phyloP scores from a whole-genome alignment of 2,329 filamentous ascomycete genomes.

The Xylariaceae sp. region DNA sequence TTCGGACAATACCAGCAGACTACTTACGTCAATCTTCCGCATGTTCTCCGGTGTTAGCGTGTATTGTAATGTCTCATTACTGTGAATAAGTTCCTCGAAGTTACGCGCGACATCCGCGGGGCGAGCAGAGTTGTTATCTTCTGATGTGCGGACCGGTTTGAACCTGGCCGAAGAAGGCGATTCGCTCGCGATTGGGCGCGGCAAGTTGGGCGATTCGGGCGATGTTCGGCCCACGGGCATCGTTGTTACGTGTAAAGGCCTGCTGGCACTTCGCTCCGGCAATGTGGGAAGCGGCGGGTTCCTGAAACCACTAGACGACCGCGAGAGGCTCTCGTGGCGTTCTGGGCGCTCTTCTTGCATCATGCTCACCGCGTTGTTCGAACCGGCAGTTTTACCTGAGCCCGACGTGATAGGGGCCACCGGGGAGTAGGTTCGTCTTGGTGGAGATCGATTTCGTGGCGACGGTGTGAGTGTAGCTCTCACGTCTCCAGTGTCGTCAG shows the following conservation, averaged over 20 bases:
- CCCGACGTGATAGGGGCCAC: conserved; percentile 12
- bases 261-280: conserved; percentile 27
- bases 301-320: conserved; percentile 16
- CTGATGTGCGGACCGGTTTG: conserved; percentile 53
- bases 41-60: conserved; percentile 77
- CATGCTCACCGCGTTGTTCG: conserved; percentile 10
- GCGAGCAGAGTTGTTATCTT: conserved; percentile 48
- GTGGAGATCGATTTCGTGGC: conserved; percentile 20
- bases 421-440: conserved; percentile 8
- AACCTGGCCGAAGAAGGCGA: conserved; percentile 49
- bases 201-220: conserved; percentile 28
- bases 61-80: conserved; percentile 77
- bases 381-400: conserved; percentile 21
- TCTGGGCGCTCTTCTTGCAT: conserved; percentile 14
- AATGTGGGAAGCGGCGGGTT: conserved; percentile 28
- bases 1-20: neutral
- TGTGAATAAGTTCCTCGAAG: conserved; percentile 77
- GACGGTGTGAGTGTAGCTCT: conserved; percentile 11
- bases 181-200: conserved; percentile 42
- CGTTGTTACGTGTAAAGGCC: conserved; percentile 20
- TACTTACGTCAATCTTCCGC: conserved; percentile 68
- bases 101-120: conserved; percentile 60
- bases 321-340: conserved; percentile 22
- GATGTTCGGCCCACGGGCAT: conserved; percentile 16
- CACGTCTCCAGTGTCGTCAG: conserved; percentile 14